Conservation (phyloP, 805 yeast genomes). For the Danielia oregonensis region DNA sequence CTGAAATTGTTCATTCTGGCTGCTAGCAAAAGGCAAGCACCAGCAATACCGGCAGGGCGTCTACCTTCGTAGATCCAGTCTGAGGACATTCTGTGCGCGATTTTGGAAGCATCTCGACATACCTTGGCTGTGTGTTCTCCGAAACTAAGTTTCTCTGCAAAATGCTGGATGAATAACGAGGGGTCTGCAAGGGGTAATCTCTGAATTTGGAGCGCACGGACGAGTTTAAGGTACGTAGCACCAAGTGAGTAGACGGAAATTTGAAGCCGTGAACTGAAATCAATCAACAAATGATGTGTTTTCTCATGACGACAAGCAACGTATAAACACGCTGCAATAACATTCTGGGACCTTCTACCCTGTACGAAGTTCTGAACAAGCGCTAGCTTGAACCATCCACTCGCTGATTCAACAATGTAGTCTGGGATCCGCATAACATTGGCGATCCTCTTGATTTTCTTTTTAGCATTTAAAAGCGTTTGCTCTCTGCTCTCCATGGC, state of each 20-base stretch:
- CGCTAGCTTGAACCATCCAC: constrained; percentile 86
- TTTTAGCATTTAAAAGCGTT: constrained; percentile 79
- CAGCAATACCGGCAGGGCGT: constrained; percentile 98
- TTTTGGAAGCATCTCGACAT: constrained; percentile 77
- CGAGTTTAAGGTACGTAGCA: constrained; percentile 90
- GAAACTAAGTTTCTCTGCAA: constrained; percentile 82
- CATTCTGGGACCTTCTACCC: constrained; percentile 95
- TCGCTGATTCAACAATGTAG: constrained; percentile 79
- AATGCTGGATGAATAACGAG: constrained; percentile 87
- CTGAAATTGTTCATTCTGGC: constrained; percentile 95
- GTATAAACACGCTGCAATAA: constrained; percentile 90
- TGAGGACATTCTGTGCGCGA: constrained; percentile 86
- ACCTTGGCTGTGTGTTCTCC: constrained; percentile 73
- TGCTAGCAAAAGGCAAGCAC: constrained; percentile 89
- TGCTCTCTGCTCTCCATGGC: constrained; percentile 86
- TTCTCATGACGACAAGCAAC: constrained; percentile 89
- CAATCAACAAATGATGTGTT: constrained; percentile 94
- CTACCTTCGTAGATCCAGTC: constrained; percentile 98
- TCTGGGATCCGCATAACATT: constrained; percentile 76
- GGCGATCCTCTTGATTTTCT: constrained; percentile 77
- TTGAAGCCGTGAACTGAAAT: constrained; percentile 85
- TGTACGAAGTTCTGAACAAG: constrained; percentile 87
- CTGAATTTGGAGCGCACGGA: constrained; percentile 75
- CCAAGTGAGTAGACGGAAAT: constrained; percentile 93
- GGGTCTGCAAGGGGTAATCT: constrained; percentile 90